These are phyloP conservation scores for Cercospora berteroae DNA, from an alignment of 2,329 filamentous ascomycete genomes.

Conservation along the genomic window DNA sequence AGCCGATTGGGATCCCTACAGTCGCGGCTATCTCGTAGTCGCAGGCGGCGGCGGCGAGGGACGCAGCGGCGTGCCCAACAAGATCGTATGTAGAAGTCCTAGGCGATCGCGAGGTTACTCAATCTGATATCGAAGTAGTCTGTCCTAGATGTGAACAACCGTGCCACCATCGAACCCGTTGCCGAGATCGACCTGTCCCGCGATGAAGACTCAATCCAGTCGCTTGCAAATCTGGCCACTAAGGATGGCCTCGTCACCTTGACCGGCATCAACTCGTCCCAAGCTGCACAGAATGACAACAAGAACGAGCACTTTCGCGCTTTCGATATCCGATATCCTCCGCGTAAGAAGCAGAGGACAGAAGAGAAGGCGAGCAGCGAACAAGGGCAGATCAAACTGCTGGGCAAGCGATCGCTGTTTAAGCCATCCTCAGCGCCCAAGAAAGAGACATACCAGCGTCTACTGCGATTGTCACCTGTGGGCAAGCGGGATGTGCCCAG, in stretches of 20 bases:
- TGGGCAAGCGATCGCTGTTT: slow-evolving; percentile 56
- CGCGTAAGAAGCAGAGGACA: slow-evolving; percentile 44
- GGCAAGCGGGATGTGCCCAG: slow-evolving; percentile 50
- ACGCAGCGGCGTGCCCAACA: slow-evolving; percentile 78
- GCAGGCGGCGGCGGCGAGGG: slow-evolving; percentile 84
- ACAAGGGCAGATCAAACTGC: slow-evolving; percentile 42
- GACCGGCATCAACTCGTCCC: slow-evolving; percentile 81
- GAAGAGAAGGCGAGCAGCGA: slow-evolving; percentile 38
- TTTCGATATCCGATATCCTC: slow-evolving; percentile 62
- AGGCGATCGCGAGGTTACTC: neutral
- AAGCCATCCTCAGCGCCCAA: slow-evolving; percentile 44
- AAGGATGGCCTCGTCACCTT: slow-evolving; percentile 56
- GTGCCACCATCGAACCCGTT: slow-evolving; percentile 60
- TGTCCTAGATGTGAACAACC: slow-evolving; percentile 68
- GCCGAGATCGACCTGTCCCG: slow-evolving; percentile 75
- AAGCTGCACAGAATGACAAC: slow-evolving; percentile 67
- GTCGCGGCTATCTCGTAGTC: slow-evolving; percentile 73
- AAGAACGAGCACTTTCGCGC: slow-evolving; percentile 82
- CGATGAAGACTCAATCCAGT: slow-evolving; percentile 86
- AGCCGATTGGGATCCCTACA: slow-evolving; percentile 81
- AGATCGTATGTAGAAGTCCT: slow-evolving; percentile 63
- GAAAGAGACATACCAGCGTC: slow-evolving; percentile 60
- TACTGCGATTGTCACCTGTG: slow-evolving; percentile 57
- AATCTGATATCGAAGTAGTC: slow-evolving; percentile 49
- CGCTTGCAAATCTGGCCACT: slow-evolving; percentile 66